phyloP scores from a whole-genome alignment of 2,329 filamentous ascomycete genomes.

The Amphichorda felina region DNA sequence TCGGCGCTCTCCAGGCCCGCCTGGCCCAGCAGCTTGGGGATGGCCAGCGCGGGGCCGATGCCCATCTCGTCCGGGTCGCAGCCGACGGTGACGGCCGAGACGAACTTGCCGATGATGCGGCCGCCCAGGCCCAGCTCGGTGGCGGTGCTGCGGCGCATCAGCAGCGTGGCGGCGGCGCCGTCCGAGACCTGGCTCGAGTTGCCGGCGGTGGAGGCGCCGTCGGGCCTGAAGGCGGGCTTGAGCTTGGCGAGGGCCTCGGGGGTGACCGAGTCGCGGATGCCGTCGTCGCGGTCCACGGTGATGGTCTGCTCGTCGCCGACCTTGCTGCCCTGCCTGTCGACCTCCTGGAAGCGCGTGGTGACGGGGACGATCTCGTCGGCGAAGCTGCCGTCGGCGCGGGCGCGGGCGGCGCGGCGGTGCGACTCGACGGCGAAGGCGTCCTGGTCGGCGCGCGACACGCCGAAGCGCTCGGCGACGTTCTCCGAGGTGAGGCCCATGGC shows the following conservation, averaged over 20 bases:
- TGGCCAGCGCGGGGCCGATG: conserved; percentile 74
- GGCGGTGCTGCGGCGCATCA: conserved; percentile 78
- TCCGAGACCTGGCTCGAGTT: conserved; percentile 82
- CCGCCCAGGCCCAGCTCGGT: conserved; percentile 56
- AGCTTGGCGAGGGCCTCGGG: conserved; percentile 63
- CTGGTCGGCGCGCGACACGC: conserved; percentile 62
- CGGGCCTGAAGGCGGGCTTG: conserved; percentile 72
- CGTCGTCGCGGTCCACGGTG: conserved; percentile 69
- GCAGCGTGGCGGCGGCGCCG: conserved; percentile 69
- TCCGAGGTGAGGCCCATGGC: conserved; percentile 85
- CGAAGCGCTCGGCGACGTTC: conserved; percentile 73
- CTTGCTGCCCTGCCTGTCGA: conserved; percentile 47
- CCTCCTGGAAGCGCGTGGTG: conserved; percentile 53
- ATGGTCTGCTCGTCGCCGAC: conserved; percentile 46
- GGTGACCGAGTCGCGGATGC: conserved; percentile 58
- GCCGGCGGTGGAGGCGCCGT: conserved; percentile 72
- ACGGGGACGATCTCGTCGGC: conserved; percentile 72
- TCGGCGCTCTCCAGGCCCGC: conserved; percentile 57
- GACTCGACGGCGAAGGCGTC: conserved; percentile 70
- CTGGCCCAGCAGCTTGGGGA: conserved; percentile 65
- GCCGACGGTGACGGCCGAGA: conserved; percentile 62
- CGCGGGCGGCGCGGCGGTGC: conserved; percentile 61
- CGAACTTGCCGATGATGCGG: conserved; percentile 72
- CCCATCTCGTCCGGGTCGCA: conserved; percentile 91
- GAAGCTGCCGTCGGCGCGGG: conserved; percentile 59